Evolutionary conservation across 1,284 basidiomycete genomes (phyloP).

Genomic region (Phylloboletellus chloephorus): DNA sequence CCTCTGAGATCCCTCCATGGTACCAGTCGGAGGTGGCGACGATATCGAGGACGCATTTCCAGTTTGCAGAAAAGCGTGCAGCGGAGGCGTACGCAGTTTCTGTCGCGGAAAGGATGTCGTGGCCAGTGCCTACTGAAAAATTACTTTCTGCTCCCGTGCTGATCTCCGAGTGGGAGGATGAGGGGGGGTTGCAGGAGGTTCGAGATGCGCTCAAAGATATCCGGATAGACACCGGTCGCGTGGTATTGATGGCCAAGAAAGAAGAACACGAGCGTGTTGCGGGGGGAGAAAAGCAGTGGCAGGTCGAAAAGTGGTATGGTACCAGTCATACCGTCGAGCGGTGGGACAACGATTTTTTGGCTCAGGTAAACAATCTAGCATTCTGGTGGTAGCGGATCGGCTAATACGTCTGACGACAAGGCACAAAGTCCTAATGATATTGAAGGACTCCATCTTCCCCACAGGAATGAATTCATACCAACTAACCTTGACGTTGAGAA

Average conservation of each 20-base stretch:
- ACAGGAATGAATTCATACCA: constrained; percentile 87
- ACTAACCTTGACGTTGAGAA: constrained; percentile 81
- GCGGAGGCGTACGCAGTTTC: constrained; percentile 80
- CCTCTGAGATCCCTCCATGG: constrained; percentile 65
- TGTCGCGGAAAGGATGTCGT: constrained; percentile 72
- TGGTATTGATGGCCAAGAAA: constrained; percentile 72
- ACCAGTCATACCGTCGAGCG: constrained; percentile 73
- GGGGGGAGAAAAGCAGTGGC: constrained; percentile 51
- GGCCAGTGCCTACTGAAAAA: constrained; percentile 78
- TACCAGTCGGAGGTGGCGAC: constrained; percentile 77
- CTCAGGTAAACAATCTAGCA: constrained; percentile 43
- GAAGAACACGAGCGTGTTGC: constrained; percentile 56
- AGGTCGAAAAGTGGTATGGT: constrained; percentile 80
- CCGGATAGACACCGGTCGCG: constrained; percentile 49
- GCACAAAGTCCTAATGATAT: constrained; percentile 59
- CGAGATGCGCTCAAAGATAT: constrained; percentile 52
- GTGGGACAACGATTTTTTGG: constrained; percentile 61
- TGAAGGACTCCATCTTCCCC: constrained; percentile 72
- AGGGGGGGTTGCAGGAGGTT: constrained; percentile 51
- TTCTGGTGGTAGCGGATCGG: not conserved
- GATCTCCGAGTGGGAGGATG: constrained; percentile 73
- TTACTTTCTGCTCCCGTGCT: constrained; percentile 73
- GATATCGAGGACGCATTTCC: constrained; percentile 76
- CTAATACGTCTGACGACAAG: constrained; percentile 33
- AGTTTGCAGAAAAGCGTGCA: constrained; percentile 82